Evolutionary conservation across 495 filamentous ascomycete genomes (phyloP).

Genomic region (Tuber brumale): DNA sequence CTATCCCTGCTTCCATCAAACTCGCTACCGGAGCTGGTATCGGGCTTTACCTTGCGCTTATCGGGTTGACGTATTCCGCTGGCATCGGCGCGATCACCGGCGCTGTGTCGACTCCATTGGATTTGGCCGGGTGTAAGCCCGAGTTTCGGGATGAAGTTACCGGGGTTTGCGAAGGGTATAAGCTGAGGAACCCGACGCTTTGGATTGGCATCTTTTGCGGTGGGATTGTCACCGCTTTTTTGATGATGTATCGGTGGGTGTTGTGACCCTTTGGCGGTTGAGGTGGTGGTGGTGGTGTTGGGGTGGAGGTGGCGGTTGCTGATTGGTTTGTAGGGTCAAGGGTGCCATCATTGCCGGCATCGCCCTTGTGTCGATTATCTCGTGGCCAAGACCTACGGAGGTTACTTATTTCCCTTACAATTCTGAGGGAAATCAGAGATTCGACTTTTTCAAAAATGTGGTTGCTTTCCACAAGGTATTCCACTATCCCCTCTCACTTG

Average conservation of each 20-base stretch:
- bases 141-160: constrained; percentile 32
- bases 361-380: constrained; percentile 72
- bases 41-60: constrained; percentile 71
- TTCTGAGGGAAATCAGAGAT: constrained; percentile 54
- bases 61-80: constrained; percentile 70
- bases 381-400: constrained; percentile 65
- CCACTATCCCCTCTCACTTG: not conserved
- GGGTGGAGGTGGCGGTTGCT: not conserved
- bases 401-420: constrained; percentile 76
- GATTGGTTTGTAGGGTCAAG: constrained; percentile 52
- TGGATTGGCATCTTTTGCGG: constrained; percentile 82
- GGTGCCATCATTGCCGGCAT: constrained; percentile 76
- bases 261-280: not conserved
- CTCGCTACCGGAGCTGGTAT: constrained; percentile 77
- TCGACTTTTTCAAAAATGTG: constrained; percentile 79
- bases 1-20: constrained; percentile 71
- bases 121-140: constrained; percentile 60
- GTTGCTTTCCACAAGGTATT: constrained; percentile 60
- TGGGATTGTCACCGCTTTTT: constrained; percentile 63
- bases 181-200: constrained; percentile 71
- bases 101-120: constrained; percentile 53
- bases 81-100: constrained; percentile 69
- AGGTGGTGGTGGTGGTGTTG: not conserved
- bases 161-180: constrained; percentile 44
- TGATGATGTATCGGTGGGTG: constrained; percentile 60